Evolutionary conservation across 768 basidiomycete species (phyloP), one percentile per base, ranked within the genome.

Genomic region (Clitopilus passeckerianus): DNA sequence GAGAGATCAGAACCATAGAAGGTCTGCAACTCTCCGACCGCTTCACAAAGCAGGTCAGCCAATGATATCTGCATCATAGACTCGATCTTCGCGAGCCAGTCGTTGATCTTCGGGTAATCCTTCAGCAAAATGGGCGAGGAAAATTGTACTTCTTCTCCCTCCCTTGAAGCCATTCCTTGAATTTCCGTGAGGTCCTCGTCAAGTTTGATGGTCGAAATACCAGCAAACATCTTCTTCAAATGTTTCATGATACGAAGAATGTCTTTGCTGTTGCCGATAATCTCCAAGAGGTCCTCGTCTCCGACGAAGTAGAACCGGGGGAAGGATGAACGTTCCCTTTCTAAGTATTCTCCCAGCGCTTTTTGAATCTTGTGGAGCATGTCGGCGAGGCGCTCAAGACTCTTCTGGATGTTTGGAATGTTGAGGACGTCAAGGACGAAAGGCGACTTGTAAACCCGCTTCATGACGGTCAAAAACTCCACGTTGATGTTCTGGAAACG

Each of bases 221-320:
- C 97, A 20, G 97, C 97, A 74, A 99, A 99, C 97, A 99, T 99
- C 82, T 99, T 99, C 80, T 98, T 98, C 60, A 99, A 81, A 76
- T 98, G 97, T 67, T 99, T 99, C 93, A 97, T 94, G 73, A 98
- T 92, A 37, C 97, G 90, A 46, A 94, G 75, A 65, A 98, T 97
- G 68, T 98, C 95, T 73, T 98, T 99, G 82, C 94, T 97, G 77
- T 99, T 99, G 63, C 97, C 97, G 63, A 99, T 98, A 66, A 99
- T 99, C 73, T 99, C 97, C 62, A 99, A 81, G 61, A 99, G 76
- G 70, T 99, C 97, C 70, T 99, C 97, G 74, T 99, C 97, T 67
- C 97, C 97, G 57, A 99, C 95, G 67, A 99, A 99, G 76, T 99
- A 99, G 79, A 99, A 99, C 7, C 97, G 91, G 67, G 97, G 97